Base-by-base conservation (phyloP, 1,284 basidiomycete genomes). In the Cystobasidium slooffiae region DNA sequence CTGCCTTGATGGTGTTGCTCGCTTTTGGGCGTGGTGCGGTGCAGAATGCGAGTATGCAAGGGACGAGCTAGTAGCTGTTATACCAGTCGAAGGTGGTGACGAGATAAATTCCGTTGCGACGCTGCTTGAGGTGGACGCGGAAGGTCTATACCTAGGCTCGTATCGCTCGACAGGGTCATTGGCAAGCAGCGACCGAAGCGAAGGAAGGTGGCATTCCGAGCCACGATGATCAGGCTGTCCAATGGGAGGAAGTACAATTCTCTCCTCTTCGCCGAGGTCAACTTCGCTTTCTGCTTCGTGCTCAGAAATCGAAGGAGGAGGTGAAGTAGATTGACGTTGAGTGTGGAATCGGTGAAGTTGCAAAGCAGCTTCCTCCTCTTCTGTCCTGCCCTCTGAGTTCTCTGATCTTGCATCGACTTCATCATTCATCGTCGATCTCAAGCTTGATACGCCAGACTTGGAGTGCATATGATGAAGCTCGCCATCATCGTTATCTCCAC, bases 121-220 rank as follows among this genome's bases (percentile, higher is more conserved):
- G 18, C 20, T 55, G 37, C 44, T 55, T 49, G 49, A 14, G 7
- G 37, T 39, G n/a, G 58, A 64, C 8, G 69, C n/a, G 3, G 47
- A 39, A 16, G 59, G 47, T 16, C 41, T 31, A 20, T 44, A 39
- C n/a, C 49, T 52, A 52, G 58, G 37, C 31, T 22, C 31, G 14
- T 14, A 62, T 18, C 39, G 24, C 9, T 47, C 68, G 18, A 46
- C 55, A 12, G 46, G 56, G 22, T 66, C 66, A 44, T 65, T 66
- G 12, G 62, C 63, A 24, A 73, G 62, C 6, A 73, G 49, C 4
- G 70, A 73, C 4, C 70, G 62, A 20, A 73, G 51, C 1, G 70
- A 73, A 49, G 70, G 70, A 7, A 73, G 63, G 41, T 73, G 70
- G 44, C 70, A 73, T 51, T 73, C 61, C 37, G 69, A 62, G 9